Evolutionary conservation across 257 asterid genomes (phyloP).

Genomic region (Anisodus tanguticus): DNA sequence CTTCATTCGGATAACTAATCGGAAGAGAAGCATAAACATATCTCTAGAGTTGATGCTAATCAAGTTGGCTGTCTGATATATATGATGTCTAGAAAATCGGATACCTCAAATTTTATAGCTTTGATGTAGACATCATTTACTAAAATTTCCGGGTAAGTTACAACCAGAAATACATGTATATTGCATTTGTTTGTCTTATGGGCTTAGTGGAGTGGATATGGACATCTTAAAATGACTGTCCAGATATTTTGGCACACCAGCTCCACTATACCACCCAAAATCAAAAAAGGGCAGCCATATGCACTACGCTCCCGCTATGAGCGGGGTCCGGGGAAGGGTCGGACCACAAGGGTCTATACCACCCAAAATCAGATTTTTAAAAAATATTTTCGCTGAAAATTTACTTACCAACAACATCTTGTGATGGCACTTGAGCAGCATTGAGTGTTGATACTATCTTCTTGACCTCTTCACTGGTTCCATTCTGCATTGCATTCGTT

Average conservation of each 20-base stretch:
- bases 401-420: slow-evolving; percentile 88
- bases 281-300: too few species aligned
- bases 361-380: neutral
- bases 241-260: neutral
- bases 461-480: slow-evolving; percentile 86
- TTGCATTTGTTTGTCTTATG: neutral
- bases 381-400: neutral
- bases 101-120: neutral
- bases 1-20: neutral
- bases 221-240: neutral
- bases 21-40: neutral
- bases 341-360: too few species aligned
- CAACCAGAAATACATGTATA: neutral
- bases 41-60: neutral
- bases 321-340: too few species aligned
- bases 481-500: slow-evolving; percentile 61
- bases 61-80: slow-evolving; percentile 8
- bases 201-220: neutral
- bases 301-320: too few species aligned
- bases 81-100: neutral
- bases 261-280: too few species aligned
- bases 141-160: neutral
- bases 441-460: slow-evolving; percentile 79
- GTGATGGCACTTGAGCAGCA: slow-evolving; percentile 82
- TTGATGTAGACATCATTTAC: neutral